Percentiles rank a stretch among this genome's conserved stretches.
phyloP scores from a whole-genome alignment of 169 alveolate species.

The Cyclospora cayetanensis region DNA sequence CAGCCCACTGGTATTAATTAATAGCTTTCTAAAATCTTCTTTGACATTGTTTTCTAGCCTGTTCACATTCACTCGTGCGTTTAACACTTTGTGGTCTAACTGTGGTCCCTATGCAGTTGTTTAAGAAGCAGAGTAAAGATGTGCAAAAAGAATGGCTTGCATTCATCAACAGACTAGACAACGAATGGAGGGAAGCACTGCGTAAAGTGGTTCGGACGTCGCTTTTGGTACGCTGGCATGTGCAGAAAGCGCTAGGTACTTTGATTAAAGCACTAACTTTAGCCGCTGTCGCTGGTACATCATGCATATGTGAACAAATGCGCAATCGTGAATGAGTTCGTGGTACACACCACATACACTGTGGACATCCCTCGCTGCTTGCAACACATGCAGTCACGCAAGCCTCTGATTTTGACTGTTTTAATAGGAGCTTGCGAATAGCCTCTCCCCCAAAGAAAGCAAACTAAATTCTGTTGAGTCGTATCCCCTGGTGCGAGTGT shows the following conservation, averaged over 20 bases:
- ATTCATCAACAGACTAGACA: slow-evolving; percentile 34
- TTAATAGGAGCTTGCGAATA: slow-evolving; percentile 65
- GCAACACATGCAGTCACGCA: too few species aligned
- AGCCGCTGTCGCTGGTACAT: too few species aligned
- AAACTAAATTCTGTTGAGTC: slow-evolving; percentile 59
- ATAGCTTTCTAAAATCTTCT: too few species aligned
- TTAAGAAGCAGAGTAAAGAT: slow-evolving; percentile 79
- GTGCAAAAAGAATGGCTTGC: slow-evolving; percentile 78
- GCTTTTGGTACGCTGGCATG: slow-evolving; percentile 76
- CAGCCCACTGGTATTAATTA: too few species aligned
- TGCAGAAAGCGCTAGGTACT: too few species aligned
- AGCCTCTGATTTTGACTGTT: too few species aligned
- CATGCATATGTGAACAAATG: too few species aligned
- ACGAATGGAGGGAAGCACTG: slow-evolving; percentile 80
- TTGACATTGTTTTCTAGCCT: too few species aligned
- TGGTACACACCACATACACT: too few species aligned
- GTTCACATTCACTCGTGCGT: neutral
- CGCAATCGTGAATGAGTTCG: too few species aligned
- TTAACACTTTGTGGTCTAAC: neutral
- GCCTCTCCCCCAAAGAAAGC: slow-evolving; percentile 66
- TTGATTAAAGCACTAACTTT: too few species aligned
- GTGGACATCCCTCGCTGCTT: too few species aligned
- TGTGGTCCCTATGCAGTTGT: slow-evolving; percentile 70
- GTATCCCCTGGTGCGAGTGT: slow-evolving; percentile 76
- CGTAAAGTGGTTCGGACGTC: slow-evolving; percentile 85